Base-by-base conservation (phyloP, 2,329 filamentous ascomycete genomes). In the Colletotrichum spinosum region DNA sequence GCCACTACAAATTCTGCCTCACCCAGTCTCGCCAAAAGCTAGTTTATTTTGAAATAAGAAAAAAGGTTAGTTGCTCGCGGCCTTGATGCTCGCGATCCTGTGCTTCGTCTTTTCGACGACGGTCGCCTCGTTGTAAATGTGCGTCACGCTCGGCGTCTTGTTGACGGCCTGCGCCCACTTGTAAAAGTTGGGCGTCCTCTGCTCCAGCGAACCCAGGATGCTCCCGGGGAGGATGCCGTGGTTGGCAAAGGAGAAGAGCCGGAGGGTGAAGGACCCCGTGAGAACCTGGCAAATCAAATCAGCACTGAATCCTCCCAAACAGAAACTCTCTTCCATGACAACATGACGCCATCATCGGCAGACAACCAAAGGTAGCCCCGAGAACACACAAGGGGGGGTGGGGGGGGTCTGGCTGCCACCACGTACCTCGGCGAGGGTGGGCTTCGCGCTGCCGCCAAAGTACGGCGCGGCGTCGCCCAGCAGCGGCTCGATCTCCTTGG, bases 351-450 rank as follows among this genome's bases (percentile, higher is more conserved):
- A 25, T 25, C 25, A 5, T 25, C 25, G 25, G 25, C 25, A 25
- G 25, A 25, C 3, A 25, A 5, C 15, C 5, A 51, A 33, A n/a
- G 39, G 3, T n/a, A n/a, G 4, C 54, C 6, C 12, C 11, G 1
- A 44, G 15, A 53, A 8, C n/a, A 44, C 37, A 58, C 8, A 7
- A 55, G n/a, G 9, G 7, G 17, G 17, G 17, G 17, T 2, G 2
- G 17, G 17, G 17, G 17, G 17, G 17, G 15, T 17, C 17, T 17
- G 17, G 17, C 17, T 17, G 17, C 17, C 17, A 41, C 35, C 25
- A 73, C 78, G 67, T 77, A 92, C 92, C 86, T 96, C 93, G 10
- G 89, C 92, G 41, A 94, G 77, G 0, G 92, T 95, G 45, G 94
- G 73, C 73, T 80, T 87, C 17, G 85, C 80, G 55, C 84, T 87